Percentiles rank a stretch among this genome's conserved stretches.
phyloP scores from a whole-genome alignment of 441 rosid species.

The Gossypium schwendimanii region DNA sequence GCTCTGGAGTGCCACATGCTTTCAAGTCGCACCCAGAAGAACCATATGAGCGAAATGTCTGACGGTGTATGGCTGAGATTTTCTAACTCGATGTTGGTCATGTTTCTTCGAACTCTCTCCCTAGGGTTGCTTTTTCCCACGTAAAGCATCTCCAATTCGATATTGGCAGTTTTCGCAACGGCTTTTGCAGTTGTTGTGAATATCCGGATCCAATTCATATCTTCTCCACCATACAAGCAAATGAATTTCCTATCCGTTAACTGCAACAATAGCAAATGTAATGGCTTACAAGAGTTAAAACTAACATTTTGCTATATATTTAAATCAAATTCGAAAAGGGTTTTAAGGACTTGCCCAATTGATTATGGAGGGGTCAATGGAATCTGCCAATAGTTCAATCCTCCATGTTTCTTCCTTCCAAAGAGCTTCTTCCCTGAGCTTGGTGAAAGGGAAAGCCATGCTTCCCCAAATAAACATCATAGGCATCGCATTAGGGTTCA shows the following conservation, averaged over 20 bases:
- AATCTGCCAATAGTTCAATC: conserved; percentile 32
- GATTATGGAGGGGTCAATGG: conserved; percentile 21
- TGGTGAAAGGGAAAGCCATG: conserved; percentile 32
- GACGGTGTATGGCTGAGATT: conserved; percentile 26
- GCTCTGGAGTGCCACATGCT: conserved; percentile 43
- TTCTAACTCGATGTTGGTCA: conserved; percentile 12
- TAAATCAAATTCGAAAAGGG: background rate
- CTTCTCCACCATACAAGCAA: conserved; percentile 45
- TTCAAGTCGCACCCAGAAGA: conserved; percentile 43
- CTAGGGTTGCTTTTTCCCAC: conserved; percentile 36
- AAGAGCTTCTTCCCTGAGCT: conserved; percentile 32
- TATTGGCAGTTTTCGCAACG: conserved; percentile 19
- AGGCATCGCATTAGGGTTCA: background rate
- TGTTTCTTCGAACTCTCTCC: conserved; percentile 26
- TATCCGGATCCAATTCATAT: conserved; percentile 33
- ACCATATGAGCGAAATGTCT: conserved; percentile 26
- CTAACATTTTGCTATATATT: background rate
- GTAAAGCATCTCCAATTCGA: conserved; percentile 33
- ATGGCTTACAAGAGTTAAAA: background rate
- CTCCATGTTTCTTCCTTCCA: conserved; percentile 40
- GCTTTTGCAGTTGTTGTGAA: conserved; percentile 15
- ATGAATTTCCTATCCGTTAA: conserved; percentile 19
- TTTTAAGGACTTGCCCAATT: conserved; percentile 24
- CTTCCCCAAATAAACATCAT: conserved; percentile 38
- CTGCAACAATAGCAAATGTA: conserved; percentile 9